Percentiles rank a stretch among this genome's conserved stretches.
Evolutionary conservation across 331 rosid genomes (phyloP).

Genomic region (Arachis monticola): DNA sequence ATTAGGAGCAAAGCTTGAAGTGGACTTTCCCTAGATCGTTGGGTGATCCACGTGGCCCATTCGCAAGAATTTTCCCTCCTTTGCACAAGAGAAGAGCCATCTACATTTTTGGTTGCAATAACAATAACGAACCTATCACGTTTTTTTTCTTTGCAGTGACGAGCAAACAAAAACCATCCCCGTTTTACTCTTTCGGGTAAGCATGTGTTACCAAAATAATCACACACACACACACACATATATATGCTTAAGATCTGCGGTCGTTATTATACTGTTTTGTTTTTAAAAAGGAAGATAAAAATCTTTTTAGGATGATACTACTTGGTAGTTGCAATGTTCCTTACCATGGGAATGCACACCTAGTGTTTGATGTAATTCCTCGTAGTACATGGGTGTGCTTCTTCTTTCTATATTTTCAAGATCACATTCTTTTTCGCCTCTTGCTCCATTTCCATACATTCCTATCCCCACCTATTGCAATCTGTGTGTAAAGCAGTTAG

Average conservation of each 20-base stretch:
- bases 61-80: not conserved
- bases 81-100: not conserved
- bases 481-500: not conserved
- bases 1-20: too few species aligned
- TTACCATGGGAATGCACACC: not conserved
- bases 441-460: slow-evolving; percentile 1
- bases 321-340: not conserved
- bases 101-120: not conserved
- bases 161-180: not conserved
- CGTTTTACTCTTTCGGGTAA: not conserved
- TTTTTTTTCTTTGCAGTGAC: not conserved
- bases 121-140: not conserved
- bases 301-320: not conserved
- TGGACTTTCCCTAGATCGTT: too few species aligned
- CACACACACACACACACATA: too few species aligned
- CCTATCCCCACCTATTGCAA: not conserved
- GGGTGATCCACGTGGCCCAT: not conserved
- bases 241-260: not conserved
- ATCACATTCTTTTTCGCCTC: not conserved
- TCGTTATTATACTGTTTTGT: not conserved
- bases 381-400: not conserved
- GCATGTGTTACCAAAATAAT: not conserved
- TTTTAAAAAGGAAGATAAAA: too few species aligned
- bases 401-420: not conserved
- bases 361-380: slow-evolving; percentile 1